Conservation (phyloP, 2,329 filamentous ascomycete genomes). For the Hortaea werneckii region DNA sequence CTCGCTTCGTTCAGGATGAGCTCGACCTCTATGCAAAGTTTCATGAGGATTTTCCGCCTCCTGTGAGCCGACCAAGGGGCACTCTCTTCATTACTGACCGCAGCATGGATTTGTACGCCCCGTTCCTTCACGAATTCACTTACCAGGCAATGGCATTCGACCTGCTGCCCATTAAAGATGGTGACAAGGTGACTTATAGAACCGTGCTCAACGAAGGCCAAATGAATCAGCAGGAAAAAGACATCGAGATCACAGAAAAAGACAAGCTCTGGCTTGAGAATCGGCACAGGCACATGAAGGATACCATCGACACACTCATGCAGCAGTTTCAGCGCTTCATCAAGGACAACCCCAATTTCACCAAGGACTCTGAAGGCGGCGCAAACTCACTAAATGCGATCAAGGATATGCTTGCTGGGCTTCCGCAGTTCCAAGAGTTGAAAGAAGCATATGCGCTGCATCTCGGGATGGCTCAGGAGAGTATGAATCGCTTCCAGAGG, state of each 20-base stretch:
- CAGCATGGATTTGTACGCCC: constrained; percentile 83
- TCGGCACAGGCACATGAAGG: constrained; percentile 92
- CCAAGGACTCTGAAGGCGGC: constrained; percentile 53
- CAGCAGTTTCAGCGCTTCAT: constrained; percentile 88
- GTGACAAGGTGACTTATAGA: constrained; percentile 77
- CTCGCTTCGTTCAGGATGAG: constrained; percentile 83
- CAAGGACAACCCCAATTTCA: constrained; percentile 84
- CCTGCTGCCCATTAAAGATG: constrained; percentile 76
- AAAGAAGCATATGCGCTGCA: constrained; percentile 93
- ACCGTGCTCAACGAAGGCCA: constrained; percentile 68
- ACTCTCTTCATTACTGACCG: constrained; percentile 81
- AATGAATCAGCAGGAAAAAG: constrained; percentile 64
- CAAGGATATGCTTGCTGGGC: constrained; percentile 89
- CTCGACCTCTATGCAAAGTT: constrained; percentile 80
- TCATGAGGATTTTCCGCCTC: constrained; percentile 75
- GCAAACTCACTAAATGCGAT: constrained; percentile 77
- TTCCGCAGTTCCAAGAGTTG: constrained; percentile 90
- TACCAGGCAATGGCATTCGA: constrained; percentile 99
- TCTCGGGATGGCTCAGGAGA: constrained; percentile 92
- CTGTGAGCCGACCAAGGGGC: constrained; percentile 65
- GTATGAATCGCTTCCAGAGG: constrained; percentile 84
- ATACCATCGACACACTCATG: constrained; percentile 88
- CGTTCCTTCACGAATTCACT: constrained; percentile 88
- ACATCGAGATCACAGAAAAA: constrained; percentile 81
- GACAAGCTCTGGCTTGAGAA: constrained; percentile 95